Percentiles rank a stretch among this genome's conserved stretches.
Conservation (phyloP, 805 yeast genomes). For the Kluyveromyces dobzhanskii region DNA sequence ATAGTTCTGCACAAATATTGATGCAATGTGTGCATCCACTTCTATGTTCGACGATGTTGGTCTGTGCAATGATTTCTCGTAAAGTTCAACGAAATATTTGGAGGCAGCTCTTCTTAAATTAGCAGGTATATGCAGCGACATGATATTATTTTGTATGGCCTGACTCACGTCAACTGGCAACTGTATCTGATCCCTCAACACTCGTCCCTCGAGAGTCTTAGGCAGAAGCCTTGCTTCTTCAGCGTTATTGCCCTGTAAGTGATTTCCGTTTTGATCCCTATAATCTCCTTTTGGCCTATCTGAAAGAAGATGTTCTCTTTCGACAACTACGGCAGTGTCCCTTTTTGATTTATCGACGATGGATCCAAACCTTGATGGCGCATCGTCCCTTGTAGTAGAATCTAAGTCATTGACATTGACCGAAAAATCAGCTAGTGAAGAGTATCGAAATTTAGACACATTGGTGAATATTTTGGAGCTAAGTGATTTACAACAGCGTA, state of each 20-base stretch:
- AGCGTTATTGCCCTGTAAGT: conserved; percentile 13
- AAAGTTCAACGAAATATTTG: conserved; percentile 41
- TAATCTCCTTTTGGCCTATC: conserved; percentile 23
- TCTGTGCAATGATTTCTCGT: conserved; percentile 45
- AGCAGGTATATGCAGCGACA: conserved; percentile 53
- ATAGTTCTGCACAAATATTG: conserved; percentile 74
- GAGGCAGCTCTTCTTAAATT: conserved; percentile 57
- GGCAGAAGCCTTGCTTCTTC: conserved; percentile 42
- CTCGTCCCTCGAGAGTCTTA: conserved; percentile 48
- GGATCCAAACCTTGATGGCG: conserved; percentile 7
- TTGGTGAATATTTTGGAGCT: neutral
- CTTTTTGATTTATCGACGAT: conserved; percentile 8
- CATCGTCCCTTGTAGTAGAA: neutral
- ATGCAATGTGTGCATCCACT: conserved; percentile 74
- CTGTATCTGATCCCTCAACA: conserved; percentile 38
- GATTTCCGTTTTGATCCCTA: conserved; percentile 22
- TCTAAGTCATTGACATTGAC: conserved; percentile 4
- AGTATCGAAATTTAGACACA: neutral
- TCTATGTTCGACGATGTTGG: conserved; percentile 40
- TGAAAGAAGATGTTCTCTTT: conserved; percentile 30
- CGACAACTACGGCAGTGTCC: conserved; percentile 22
- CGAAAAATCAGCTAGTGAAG: neutral
- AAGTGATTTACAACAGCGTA: neutral
- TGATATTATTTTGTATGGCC: conserved; percentile 55
- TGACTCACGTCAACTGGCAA: conserved; percentile 51